Conservation (phyloP, 768 basidiomycete species). For the Pleurotus citrinopileatus region DNA sequence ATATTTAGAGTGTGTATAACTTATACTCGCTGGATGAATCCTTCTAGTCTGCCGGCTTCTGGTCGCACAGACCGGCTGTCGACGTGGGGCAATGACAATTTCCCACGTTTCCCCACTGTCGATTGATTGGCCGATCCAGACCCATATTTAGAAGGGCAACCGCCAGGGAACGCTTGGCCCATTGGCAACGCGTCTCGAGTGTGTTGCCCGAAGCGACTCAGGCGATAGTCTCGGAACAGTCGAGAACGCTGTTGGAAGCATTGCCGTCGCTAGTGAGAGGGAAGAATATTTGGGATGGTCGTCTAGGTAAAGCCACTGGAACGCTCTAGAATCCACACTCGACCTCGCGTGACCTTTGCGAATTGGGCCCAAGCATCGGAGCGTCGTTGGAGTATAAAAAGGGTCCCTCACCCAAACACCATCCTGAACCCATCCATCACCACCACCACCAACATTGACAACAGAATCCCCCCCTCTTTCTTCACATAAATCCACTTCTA, state of each 20-base stretch:
- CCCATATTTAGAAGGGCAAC: not conserved
- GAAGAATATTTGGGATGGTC: not conserved
- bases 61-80: not conserved
- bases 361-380: not conserved
- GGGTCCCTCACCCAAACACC: not conserved
- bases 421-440: not conserved
- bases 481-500: too few species aligned
- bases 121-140: not conserved
- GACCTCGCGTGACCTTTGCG: not conserved
- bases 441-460: not conserved
- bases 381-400: not conserved
- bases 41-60: too few species aligned
- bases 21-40: too few species aligned
- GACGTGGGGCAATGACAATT: not conserved
- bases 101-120: conserved; percentile 6
- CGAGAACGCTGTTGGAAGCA: not conserved
- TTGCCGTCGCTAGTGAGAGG: not conserved
- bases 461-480: not conserved
- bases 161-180: not conserved
- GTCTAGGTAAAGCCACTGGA: conserved; percentile 1
- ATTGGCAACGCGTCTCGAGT: not conserved
- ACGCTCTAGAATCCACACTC: conserved; percentile 1
- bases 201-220: not conserved
- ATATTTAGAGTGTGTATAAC: too few species aligned
- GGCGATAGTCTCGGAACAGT: not conserved